Percentiles rank a stretch among this genome's conserved stretches.
These are phyloP conservation scores for Passiflora organensis DNA, from an alignment of 345 rosid genomes.

Conservation along the genomic window DNA sequence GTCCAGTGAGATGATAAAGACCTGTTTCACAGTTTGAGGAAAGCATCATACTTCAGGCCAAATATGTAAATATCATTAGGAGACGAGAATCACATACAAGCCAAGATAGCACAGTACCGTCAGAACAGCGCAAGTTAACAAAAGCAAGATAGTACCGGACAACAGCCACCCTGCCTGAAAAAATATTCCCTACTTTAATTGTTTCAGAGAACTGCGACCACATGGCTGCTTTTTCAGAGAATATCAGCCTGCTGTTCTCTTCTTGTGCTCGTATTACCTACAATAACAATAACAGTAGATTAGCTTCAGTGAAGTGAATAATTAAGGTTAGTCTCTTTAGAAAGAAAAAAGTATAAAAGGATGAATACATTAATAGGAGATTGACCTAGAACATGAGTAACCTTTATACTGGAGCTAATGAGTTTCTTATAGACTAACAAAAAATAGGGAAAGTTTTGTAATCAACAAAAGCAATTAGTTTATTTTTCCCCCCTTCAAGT, in stretches of 20 bases:
- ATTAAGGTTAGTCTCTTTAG: too few species aligned
- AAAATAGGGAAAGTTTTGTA: too few species aligned
- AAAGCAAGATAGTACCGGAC: conserved; percentile 91
- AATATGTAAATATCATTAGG: conserved; percentile 1
- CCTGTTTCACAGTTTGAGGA: conserved; percentile 40
- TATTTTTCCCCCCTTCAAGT: too few species aligned
- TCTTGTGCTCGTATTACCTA: conserved; percentile 81
- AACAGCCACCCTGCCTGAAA: conserved; percentile 62
- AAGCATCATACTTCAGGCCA: conserved; percentile 8
- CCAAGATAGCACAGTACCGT: conserved; percentile 41
- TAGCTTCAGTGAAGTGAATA: too few species aligned
- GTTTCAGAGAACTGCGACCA: conserved; percentile 58
- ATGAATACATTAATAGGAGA: too few species aligned
- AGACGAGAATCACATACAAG: background rate
- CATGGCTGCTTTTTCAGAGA: conserved; percentile 79
- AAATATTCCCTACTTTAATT: conserved; percentile 61
- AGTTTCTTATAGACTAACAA: too few species aligned
- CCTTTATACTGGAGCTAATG: too few species aligned
- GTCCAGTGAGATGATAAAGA: conserved; percentile 65
- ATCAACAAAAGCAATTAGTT: too few species aligned
- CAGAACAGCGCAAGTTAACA: conserved; percentile 73
- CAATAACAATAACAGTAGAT: background rate
- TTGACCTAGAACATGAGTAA: too few species aligned
- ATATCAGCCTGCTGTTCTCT: conserved; percentile 58
- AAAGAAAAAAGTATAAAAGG: too few species aligned